Base-by-base conservation (phyloP, 169 alveolate species). In the Cryptosporidium meleagridis region DNA sequence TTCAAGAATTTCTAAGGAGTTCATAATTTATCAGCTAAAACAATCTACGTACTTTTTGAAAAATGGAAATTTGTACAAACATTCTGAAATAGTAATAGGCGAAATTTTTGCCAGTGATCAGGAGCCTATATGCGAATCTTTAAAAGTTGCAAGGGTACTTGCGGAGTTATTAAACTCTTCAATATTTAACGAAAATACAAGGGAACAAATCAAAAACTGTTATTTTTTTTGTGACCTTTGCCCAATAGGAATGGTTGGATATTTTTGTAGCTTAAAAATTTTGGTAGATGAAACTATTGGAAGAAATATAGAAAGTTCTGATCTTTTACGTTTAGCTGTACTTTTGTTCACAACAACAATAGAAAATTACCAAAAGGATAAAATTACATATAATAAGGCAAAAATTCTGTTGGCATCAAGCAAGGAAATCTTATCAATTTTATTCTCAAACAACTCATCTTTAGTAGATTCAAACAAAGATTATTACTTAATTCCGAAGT, bases 161-260 rank as follows among this genome's bases (percentile, higher is more conserved):
- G 61, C 89, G 2, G 89, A 80, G 44, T 80, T 80, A n/a, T 26
- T 80, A 51, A 80, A 44, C 55, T 69, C 75, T n/a, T 80, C 89
- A 80, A 80, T 80, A n/a, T 80, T 80, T 62, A 44, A 23, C 18
- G 62, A 62, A 62, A 80, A 45, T 31, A 23, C 89, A 21, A 59
- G 45, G 29, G 89, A 80, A 1, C 73, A 65, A 14, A 21, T 80
- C 16, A 80, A 80, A 51, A 37, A 65, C 67, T 80, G 89, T 21
- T 70, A 80, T 21, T 29, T 61, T 23, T 65, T 80, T 51, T 80
- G 80, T n/a, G 89, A 80, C 10, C 69, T 59, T 29, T 62, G 89
- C 45, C 89, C 89, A 44, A 80, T 80, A 26, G 89, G 89, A 1
- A 59, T 80, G 45, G 31, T 80, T 37, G 89, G 89, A 29, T 80